These are phyloP conservation scores for Hawksworthiomyces lignivorus DNA, from an alignment of 2,329 filamentous ascomycete genomes.

Conservation along the genomic window DNA sequence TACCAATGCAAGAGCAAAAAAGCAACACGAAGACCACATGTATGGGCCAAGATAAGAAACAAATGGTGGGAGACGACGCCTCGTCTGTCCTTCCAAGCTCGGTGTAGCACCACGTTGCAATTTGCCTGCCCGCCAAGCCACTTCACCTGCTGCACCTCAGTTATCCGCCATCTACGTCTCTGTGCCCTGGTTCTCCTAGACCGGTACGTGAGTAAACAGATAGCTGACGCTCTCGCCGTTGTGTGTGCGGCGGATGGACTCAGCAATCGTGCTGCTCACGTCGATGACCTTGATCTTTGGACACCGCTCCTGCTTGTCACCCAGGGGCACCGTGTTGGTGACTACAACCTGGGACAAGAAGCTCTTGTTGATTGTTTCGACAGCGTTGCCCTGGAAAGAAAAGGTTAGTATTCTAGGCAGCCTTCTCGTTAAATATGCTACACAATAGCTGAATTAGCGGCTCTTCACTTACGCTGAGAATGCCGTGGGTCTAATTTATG, in stretches of 20 bases:
- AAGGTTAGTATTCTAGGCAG: too few relatives aligned
- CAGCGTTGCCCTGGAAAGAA: conserved; percentile 63
- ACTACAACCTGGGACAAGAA: conserved; percentile 73
- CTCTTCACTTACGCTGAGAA: conserved; percentile 15
- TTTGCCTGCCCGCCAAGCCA: too few relatives aligned
- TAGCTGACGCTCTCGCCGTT: conserved; percentile 60
- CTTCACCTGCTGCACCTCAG: too few relatives aligned
- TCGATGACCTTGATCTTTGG: conserved; percentile 83
- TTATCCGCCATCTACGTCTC: too few relatives aligned
- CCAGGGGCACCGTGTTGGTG: conserved; percentile 79
- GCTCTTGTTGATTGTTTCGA: conserved; percentile 76
- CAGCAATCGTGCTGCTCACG: conserved; percentile 75
- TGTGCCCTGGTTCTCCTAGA: conserved; percentile 21
- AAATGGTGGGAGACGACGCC: too few relatives aligned
- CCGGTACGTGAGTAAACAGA: conserved; percentile 59
- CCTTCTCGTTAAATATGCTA: too few relatives aligned
- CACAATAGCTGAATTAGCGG: too few relatives aligned
- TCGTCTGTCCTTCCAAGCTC: too few relatives aligned
- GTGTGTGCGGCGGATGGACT: conserved; percentile 60
- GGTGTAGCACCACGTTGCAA: too few relatives aligned
- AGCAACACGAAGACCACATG: background rate
- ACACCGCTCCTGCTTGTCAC: conserved; percentile 67
- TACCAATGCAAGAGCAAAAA: background rate
- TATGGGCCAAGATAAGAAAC: too few relatives aligned
- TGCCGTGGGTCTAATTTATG: conserved; percentile 14